These are phyloP conservation scores for Beta corolliflora DNA, from an alignment of 179 eudicot genomes.

Conservation along the genomic window DNA sequence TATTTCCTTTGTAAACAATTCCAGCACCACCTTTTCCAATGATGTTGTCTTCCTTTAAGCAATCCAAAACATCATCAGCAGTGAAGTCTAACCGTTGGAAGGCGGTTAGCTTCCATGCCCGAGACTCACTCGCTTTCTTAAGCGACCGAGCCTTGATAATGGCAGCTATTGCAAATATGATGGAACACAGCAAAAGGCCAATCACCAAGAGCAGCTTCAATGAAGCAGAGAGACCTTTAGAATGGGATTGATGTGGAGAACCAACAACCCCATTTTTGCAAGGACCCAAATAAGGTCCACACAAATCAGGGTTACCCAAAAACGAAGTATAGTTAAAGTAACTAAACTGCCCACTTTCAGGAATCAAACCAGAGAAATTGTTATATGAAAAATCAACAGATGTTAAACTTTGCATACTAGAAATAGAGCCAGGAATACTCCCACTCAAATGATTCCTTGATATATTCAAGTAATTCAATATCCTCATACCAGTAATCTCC, in stretches of 20 bases:
- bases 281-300: slow-evolving; percentile 81
- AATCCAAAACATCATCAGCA: slow-evolving; percentile 73
- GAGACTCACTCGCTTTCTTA: slow-evolving; percentile 65
- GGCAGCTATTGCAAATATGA: slow-evolving; percentile 67
- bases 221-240: slow-evolving; percentile 61
- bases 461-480: slow-evolving; percentile 76
- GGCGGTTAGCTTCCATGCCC: slow-evolving; percentile 88
- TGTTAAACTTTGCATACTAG: slow-evolving; percentile 81
- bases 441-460: slow-evolving; percentile 71
- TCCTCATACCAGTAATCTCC: slow-evolving; percentile 73
- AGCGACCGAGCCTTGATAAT: slow-evolving; percentile 69
- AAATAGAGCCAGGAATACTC: slow-evolving; percentile 66
- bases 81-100: slow-evolving; percentile 80
- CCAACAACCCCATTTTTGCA: slow-evolving; percentile 55
- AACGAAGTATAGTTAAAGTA: slow-evolving; percentile 83
- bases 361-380: slow-evolving; percentile 75
- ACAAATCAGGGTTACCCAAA: slow-evolving; percentile 76
- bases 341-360: slow-evolving; percentile 86
- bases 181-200: slow-evolving; percentile 71
- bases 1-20: slow-evolving; percentile 76
- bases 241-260: slow-evolving; percentile 44
- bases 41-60: slow-evolving; percentile 76
- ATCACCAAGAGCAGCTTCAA: slow-evolving; percentile 73
- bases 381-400: slow-evolving; percentile 90
- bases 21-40: slow-evolving; percentile 99